Percentiles rank a stretch among this genome's conserved stretches.
phyloP scores from a whole-genome alignment of 257 asterid genomes.

The Capsicum baccatum region DNA sequence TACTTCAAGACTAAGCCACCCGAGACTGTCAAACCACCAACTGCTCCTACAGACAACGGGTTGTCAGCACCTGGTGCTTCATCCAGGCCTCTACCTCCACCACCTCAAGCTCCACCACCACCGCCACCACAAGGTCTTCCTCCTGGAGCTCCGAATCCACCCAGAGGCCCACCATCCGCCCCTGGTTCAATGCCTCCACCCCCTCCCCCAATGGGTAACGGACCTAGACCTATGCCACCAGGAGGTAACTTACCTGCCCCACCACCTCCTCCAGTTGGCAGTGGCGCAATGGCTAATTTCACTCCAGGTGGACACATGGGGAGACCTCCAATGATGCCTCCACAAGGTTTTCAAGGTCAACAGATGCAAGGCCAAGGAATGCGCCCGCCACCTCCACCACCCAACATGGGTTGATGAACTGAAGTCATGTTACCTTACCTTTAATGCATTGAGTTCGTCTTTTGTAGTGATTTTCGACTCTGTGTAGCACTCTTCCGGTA shows the following conservation, averaged over 20 bases:
- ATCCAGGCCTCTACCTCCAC: conserved; percentile 65
- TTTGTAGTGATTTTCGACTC: background rate
- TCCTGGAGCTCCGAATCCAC: conserved; percentile 56
- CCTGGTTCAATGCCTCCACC: conserved; percentile 60
- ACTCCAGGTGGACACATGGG: conserved; percentile 86
- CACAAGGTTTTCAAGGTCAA: conserved; percentile 81
- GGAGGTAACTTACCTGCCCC: conserved; percentile 94
- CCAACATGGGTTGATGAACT: conserved; percentile 64
- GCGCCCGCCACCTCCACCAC: conserved; percentile 77
- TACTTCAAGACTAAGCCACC: conserved; percentile 87
- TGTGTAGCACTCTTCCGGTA: background rate
- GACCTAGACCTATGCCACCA: conserved; percentile 98
- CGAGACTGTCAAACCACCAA: conserved; percentile 69
- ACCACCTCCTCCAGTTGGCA: conserved; percentile 82
- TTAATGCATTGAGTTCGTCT: background rate
- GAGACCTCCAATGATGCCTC: conserved; percentile 78
- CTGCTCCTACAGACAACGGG: conserved; percentile 67
- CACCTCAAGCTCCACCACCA: conserved; percentile 35
- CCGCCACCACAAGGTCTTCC: conserved; percentile 72
- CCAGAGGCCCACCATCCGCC: conserved; percentile 54
- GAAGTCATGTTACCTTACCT: background rate
- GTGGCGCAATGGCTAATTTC: conserved; percentile 81
- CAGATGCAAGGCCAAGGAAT: conserved; percentile 68
- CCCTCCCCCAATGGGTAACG: conserved; percentile 72
- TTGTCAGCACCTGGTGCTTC: conserved; percentile 58